phyloP scores from a whole-genome alignment of 176 grass and related monocot genomes.

The Eleusine coracana region DNA sequence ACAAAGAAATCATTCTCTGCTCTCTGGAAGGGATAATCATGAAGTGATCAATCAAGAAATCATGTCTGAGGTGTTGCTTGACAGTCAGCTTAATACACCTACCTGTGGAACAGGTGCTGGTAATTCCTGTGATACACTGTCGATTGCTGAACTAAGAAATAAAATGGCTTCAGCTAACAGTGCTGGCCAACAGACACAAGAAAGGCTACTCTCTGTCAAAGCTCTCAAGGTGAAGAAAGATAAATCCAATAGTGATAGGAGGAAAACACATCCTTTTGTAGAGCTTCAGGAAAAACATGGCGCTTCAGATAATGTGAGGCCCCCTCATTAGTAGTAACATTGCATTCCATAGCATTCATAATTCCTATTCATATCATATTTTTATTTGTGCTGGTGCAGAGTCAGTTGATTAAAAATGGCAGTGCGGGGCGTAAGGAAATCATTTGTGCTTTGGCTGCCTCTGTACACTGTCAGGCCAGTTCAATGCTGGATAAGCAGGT shows the following conservation, averaged over 20 bases:
- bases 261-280: conserved; percentile 19
- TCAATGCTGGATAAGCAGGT: conserved; percentile 4
- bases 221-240: conserved; percentile 23
- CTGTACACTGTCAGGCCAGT: background rate
- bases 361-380: background rate
- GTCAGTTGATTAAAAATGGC: conserved; percentile 30
- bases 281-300: conserved; percentile 23
- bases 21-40: conserved; percentile 10
- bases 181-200: conserved; percentile 12
- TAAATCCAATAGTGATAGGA: conserved; percentile 7
- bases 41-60: conserved; percentile 31
- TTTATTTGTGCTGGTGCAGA: conserved; percentile 12
- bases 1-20: conserved; percentile 35
- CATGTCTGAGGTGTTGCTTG: conserved; percentile 17
- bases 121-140: conserved; percentile 30
- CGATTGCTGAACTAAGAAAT: conserved; percentile 13
- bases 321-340: background rate
- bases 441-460: conserved; percentile 42
- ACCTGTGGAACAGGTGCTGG: conserved; percentile 8
- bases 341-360: conserved; percentile 31
- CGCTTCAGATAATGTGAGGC: conserved; percentile 34
- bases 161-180: conserved; percentile 29
- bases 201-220: conserved; percentile 11
- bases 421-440: conserved; percentile 13
- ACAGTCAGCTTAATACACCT: conserved; percentile 38